Evolutionary conservation across 2,329 filamentous ascomycete species (phyloP).

Genomic region (Alternaria arbusti): DNA sequence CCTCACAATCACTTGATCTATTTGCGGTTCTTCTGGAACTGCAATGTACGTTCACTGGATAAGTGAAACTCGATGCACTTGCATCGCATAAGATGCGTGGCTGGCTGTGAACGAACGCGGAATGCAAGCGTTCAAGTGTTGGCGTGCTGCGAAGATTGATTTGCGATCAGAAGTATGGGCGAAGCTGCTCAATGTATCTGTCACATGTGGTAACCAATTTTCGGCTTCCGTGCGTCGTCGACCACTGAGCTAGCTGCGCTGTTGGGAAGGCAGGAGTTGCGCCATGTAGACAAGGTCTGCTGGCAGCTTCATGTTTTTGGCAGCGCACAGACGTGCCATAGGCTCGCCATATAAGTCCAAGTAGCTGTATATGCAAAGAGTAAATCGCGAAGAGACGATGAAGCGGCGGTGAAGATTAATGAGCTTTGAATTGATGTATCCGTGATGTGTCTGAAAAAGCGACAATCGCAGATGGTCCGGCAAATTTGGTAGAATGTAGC

Average conservation of each 20-base stretch:
- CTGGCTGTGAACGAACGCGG: neutral
- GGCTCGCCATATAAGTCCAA: neutral
- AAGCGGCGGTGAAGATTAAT: conserved; percentile 13
- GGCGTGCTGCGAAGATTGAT: neutral
- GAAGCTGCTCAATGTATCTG: neutral
- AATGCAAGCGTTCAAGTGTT: neutral
- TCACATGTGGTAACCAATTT: neutral
- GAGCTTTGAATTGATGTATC: conserved; percentile 34
- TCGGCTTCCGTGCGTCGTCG: neutral
- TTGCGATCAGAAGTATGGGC: neutral
- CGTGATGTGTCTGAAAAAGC: conserved; percentile 27
- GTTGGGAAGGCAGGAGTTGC: neutral
- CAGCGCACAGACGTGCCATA: neutral
- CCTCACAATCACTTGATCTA: neutral
- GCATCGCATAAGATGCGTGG: neutral
- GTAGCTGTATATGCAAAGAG: neutral
- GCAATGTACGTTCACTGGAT: neutral
- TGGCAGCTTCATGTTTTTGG: neutral
- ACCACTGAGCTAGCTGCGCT: neutral
- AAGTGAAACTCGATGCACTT: neutral
- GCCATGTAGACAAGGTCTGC: neutral
- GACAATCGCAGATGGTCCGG: conserved; percentile 23
- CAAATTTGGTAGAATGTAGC: conserved; percentile 30
- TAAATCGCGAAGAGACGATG: conserved; percentile 1
- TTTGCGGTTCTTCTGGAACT: neutral